A percentile compares a stretch with the other conserved stretches of the same genome.
Evolutionary conservation across 768 basidiomycete genomes (phyloP).

Genomic region (Dioszegia hungarica): DNA sequence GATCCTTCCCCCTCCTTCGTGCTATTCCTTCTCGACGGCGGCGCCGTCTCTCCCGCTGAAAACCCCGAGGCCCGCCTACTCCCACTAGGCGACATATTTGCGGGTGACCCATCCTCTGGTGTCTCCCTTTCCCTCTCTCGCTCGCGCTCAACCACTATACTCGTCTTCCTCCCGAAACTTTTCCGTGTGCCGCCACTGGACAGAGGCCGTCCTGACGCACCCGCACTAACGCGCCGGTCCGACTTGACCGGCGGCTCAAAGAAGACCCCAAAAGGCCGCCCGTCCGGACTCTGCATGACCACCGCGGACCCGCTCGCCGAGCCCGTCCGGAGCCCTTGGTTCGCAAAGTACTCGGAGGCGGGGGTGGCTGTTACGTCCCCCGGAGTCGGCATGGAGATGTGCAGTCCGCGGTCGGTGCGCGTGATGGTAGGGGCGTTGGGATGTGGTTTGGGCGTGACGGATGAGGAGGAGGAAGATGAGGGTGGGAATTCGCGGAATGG

Average conservation of each 20-base stretch:
- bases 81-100: no score
- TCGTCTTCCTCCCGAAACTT: neutral
- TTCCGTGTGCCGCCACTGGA: neutral
- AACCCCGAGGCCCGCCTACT: no score
- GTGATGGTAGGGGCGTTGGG: slow-evolving; percentile 23
- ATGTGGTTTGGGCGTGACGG: slow-evolving; percentile 26
- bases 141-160: neutral
- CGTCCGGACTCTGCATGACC: slow-evolving; percentile 86
- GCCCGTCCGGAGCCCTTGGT: slow-evolving; percentile 58
- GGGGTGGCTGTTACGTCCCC: slow-evolving; percentile 42
- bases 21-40: no score
- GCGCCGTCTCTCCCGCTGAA: no score
- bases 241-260: slow-evolving; percentile 64
- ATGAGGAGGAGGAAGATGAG: no score
- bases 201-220: neutral
- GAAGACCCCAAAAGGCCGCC: slow-evolving; percentile 89
- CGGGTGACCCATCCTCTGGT: no score
- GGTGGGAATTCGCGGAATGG: no score
- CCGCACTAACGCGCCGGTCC: slow-evolving; percentile 7
- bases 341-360: slow-evolving; percentile 66
- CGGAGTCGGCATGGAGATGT: slow-evolving; percentile 32
- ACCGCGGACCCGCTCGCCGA: slow-evolving; percentile 76
- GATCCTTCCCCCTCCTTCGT: no score
- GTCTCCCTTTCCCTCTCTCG: no score
- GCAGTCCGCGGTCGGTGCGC: slow-evolving; percentile 19